A percentile compares a stretch with the other conserved stretches of the same genome.
Evolutionary conservation across 1,284 basidiomycete genomes (phyloP).

Genomic region (Irpex sp.): DNA sequence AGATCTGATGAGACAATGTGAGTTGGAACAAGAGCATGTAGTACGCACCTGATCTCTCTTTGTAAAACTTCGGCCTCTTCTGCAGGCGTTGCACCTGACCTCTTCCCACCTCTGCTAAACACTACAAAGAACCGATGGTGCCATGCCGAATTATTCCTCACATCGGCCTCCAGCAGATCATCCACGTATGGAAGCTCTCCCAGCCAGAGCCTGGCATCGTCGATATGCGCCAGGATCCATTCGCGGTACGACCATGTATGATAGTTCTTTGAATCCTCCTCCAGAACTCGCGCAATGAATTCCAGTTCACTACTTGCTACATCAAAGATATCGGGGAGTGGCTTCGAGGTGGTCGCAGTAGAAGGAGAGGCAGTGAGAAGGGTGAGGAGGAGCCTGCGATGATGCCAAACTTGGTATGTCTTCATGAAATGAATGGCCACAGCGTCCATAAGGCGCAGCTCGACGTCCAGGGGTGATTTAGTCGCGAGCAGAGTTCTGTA

Average conservation of each 20-base stretch:
- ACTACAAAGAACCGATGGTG: conserved; percentile 95
- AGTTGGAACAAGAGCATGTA: not conserved
- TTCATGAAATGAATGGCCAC: conserved; percentile 82
- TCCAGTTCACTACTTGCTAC: conserved; percentile 60
- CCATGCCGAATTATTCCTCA: conserved; percentile 98
- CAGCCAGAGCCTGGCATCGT: conserved; percentile 69
- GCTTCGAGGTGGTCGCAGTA: conserved; percentile 18
- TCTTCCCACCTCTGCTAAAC: conserved; percentile 64
- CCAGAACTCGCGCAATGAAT: conserved; percentile 73
- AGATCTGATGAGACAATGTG: not conserved
- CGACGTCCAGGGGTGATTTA: conserved; percentile 62
- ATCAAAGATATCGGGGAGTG: conserved; percentile 19
- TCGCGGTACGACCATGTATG: conserved; percentile 96
- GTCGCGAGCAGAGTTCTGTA: conserved; percentile 78
- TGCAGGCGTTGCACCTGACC: conserved; percentile 46
- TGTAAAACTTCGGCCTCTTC: conserved; percentile 54
- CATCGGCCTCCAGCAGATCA: conserved; percentile 70
- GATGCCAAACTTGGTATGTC: conserved; percentile 98
- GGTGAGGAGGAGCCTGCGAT: conserved; percentile 80
- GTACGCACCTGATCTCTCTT: conserved; percentile 69
- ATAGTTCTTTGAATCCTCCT: conserved; percentile 87
- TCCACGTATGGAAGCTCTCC: conserved; percentile 80
- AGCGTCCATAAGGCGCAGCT: conserved; percentile 82
- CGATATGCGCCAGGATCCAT: conserved; percentile 85
- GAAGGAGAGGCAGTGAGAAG: conserved; percentile 33